Base-by-base conservation (phyloP, 176 grass and related monocot species). In the Musa acuminata region DNA sequence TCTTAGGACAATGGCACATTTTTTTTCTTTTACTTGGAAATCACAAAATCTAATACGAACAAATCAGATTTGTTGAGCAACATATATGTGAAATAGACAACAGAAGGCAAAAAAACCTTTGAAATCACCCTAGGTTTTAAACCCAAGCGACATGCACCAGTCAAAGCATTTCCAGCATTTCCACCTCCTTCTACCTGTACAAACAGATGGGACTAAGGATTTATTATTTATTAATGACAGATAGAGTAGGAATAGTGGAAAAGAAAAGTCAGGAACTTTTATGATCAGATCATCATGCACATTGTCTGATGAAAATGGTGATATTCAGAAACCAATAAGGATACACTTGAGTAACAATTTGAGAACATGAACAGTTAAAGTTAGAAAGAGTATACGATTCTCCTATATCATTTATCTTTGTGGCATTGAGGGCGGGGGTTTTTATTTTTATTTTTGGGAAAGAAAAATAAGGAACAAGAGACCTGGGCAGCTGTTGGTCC, bases 141-240 rank as follows among this genome's bases (percentile, higher is more conserved):
- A 13, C 93, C 93, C 49, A 97, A 84, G 49, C 93, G 85, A 8
- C 87, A 85, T 9, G 85, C 93, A 71, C 81, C 80, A 13, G 93
- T 93, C 59, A 97, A 80, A 27, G 94, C 94, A 74, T 97, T 97
- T n/a, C 87, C 93, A 10, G 85, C 77, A 84, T 97, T 97, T 43
- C 94, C 94, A 13, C 90, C 94, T 35, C 93, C 94, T 84, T 90
- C 72, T 2, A 97, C 82, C 85, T 87, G 76, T 64, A 54, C 52
- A 51, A 9, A 72, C 52, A 49, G 24, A 53, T 55, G 14, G 52
- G 52, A 27, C 2, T 12, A n/a, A 52, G 49, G 17, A 69, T 13
- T 6, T 35, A 50, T 9, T 49, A 70, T 49, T 50, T 70, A 35
- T 49, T 70, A n/a, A 19, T 50, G 19, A 20, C 27, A 50, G 14